Evolutionary conservation across 2,329 filamentous ascomycete species (phyloP).

Genomic region (Hymenoscyphus occultus): DNA sequence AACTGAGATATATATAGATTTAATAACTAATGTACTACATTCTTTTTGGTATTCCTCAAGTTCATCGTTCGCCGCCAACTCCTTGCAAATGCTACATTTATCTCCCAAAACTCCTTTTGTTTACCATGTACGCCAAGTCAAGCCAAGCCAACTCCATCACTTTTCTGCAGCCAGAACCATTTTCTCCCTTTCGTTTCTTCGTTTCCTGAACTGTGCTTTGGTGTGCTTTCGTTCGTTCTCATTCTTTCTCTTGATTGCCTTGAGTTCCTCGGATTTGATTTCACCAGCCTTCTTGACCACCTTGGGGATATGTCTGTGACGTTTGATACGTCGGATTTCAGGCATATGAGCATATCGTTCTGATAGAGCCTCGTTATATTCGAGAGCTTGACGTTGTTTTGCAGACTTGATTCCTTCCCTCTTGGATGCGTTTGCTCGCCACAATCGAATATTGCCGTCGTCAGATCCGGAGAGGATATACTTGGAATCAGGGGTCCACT

Average conservation of each 20-base stretch:
- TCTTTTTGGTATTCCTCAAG: conserved; percentile 15
- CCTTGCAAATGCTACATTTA: conserved; percentile 18
- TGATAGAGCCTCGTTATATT: conserved; percentile 85
- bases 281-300: conserved; percentile 92
- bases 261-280: conserved; percentile 89
- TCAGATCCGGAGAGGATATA: conserved; percentile 90
- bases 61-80: conserved; percentile 11
- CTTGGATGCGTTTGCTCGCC: conserved; percentile 82
- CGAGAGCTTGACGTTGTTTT: conserved; percentile 79
- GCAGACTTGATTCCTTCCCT: conserved; percentile 83
- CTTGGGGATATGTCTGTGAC: conserved; percentile 88
- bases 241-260: conserved; percentile 81
- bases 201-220: conserved; percentile 73
- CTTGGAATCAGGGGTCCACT: conserved; percentile 84
- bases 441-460: conserved; percentile 87
- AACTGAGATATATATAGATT: not conserved
- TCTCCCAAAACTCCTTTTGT: conserved; percentile 11
- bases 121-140: conserved; percentile 11
- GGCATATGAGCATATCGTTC: conserved; percentile 92
- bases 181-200: conserved; percentile 84
- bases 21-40: conserved; percentile 5
- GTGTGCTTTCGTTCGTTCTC: conserved; percentile 94
- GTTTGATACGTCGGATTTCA: conserved; percentile 84
- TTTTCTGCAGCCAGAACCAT: conserved; percentile 65
- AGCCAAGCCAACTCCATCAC: conserved; percentile 20